phyloP scores from a whole-genome alignment of 257 asterid species.

The Forsythia suspensa region DNA sequence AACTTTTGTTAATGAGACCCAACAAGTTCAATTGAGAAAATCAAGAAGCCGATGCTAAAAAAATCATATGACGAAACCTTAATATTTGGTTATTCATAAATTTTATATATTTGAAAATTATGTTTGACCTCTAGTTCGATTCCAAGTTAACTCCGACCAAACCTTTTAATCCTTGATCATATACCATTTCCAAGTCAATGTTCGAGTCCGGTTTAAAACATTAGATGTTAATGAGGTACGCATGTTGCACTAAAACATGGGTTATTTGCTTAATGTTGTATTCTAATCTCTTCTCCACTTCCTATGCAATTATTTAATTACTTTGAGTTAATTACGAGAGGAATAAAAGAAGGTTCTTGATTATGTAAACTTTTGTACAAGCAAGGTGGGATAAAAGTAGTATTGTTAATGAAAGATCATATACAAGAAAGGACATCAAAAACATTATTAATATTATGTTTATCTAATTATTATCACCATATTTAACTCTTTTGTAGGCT shows the following conservation, averaged over 20 bases:
- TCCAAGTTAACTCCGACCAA: no score
- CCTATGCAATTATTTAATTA: background rate
- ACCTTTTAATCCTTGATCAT: no score
- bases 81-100: no score
- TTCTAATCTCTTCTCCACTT: background rate
- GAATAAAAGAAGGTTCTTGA: background rate
- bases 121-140: no score
- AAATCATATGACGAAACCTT: no score
- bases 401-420: background rate
- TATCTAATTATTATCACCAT: constrained; percentile 16
- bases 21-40: no score
- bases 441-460: background rate
- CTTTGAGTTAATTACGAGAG: background rate
- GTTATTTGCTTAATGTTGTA: background rate
- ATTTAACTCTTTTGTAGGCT: background rate
- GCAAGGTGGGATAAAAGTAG: background rate
- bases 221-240: no score
- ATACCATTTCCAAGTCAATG: no score
- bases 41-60: no score
- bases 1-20: no score
- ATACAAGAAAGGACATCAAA: constrained; percentile 1
- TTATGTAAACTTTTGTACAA: background rate
- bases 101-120: no score
- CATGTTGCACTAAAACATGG: background rate
- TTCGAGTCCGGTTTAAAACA: no score